Evolutionary conservation across 345 rosid genomes (phyloP), one percentile per base, ranked within the genome.

Genomic region (Eucalyptus cloeziana): DNA sequence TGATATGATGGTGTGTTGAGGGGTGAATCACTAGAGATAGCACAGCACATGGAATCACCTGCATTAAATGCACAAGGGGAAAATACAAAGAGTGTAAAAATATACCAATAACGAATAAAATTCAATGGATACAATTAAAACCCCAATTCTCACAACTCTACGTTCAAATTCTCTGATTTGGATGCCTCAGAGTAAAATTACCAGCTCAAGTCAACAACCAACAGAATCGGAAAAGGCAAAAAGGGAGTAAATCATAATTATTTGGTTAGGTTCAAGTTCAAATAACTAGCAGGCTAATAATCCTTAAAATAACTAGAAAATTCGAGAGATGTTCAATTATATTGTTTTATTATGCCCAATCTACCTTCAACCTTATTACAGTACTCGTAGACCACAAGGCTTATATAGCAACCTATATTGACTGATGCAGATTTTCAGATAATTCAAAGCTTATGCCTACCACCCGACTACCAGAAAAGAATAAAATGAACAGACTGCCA

Each of bases 1-100:
- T 51, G 79, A 96, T 54, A 90, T 97, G 92, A 93, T 98, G 99
- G 45, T 97, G 94, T 27, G 99, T 98, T 49, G 99, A 93, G 49
- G 99, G 99, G 91, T 98, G 99, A 88, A 98, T 92, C 27, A 94
- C 62, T 44, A 97, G 92, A 79, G 99, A 97, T 85, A 98, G 92
- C 58, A 95, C 88, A 25, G 89, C 96, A 94, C 99, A 98, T 12
- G 99, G 99, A 85, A 92, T 91, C 79, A 94, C 93, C 99, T 98
- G 95, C 92, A 93, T 50, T 49, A 50, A 87, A 85, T 45, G 30
- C 31, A 54, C 21, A 87, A 64, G 37, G 83, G 47, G 27, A 76
- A 86, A 88, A 21, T 19, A 30, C 50, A 13, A 13, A 11, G 37
- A 31, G 21, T 60, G 43, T 60, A 64, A 50, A 11, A 50, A 11